Base-by-base conservation (phyloP, 169 alveolate genomes). In the Cystoisospora suis region DNA sequence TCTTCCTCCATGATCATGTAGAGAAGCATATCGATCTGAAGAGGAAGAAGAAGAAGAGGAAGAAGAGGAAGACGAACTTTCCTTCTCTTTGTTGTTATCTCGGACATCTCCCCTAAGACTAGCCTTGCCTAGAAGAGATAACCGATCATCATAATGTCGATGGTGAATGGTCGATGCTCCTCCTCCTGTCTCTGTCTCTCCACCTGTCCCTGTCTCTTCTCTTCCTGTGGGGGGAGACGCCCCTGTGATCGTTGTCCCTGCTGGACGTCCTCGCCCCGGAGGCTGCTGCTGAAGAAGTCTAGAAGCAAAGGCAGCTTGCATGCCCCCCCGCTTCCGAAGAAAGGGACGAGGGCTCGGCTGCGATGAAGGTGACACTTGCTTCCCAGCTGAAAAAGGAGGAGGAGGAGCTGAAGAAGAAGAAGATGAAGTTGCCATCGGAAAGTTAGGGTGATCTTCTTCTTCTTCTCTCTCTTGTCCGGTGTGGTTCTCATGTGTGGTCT, bases 221-320 rank as follows among this genome's bases (percentile, higher is more conserved):
- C n/a, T n/a, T n/a, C n/a, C n/a, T n/a, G n/a, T n/a, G n/a, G n/a
- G n/a, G n/a, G n/a, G n/a, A n/a, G n/a, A n/a, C n/a, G n/a, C n/a
- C n/a, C n/a, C n/a, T n/a, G n/a, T n/a, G n/a, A n/a, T n/a, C n/a
- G n/a, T n/a, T n/a, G n/a, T 49, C n/a, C 61, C 61, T 9, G n/a
- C 61, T 49, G 1, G 45, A 20, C 4, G 44, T 65, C 77, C 77
- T 32, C 75, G 75, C 40, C 20, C 40, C 61, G 72, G 29, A 9
- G 72, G 15, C 2, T 58, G 23, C 72, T 9, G 29, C 72, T 7
- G 12, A 3, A 34, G 77, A 65, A 20, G 34, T 2, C 77, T 36
- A 6, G 77, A 15, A 15, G 77, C 77, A 17, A 65, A 65, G 44
- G 77, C 77, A 65, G 77, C 77, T n/a, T 65, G 77, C 77, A 65